Base-by-base conservation (phyloP, 2,329 filamentous ascomycete species). In the Colletotrichum paranaense region DNA sequence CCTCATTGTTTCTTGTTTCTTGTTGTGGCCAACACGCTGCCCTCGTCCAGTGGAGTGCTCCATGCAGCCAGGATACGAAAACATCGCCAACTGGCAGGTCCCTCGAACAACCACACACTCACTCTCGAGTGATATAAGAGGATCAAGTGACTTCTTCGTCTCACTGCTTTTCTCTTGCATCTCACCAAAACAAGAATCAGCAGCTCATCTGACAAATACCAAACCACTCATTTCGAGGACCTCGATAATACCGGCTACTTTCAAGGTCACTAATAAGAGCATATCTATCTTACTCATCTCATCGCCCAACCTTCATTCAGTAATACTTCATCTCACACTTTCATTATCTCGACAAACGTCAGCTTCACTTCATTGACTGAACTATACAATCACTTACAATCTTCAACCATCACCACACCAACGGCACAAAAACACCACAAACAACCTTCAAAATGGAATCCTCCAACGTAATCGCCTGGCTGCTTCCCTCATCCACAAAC, bases 381-480 rank as follows among this genome's bases (percentile, higher is more conserved):
- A 46, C 7, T 46, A 46, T 16, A 38, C 62, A 53, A 22, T 22
- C 22, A 22, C 42, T 46, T 12, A 63, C 5, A n/a, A 52, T 11
- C 19, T 16, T 52, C 35, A 8, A 8, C 49, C 24, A 24, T 53
- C 22, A 28, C 22, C 5, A 42, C 11, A 42, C 0, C 16, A 7
- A 42, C 14, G 28, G 28, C 28, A 42, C 32, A 30, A 42, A 24
- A 70, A 8, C 32, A 56, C 38, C 9, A 30, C 58, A 68, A 42
- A 19, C 16, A 42, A 42, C 16, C 16, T 12, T 14, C n/a, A 24
- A 56, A 28, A 30, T 74, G 72, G 68, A 74, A 32, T 57, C 62
- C 30, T 32, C 69, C 55, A 75, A 68, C 74, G 66, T 72, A 56
- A 75, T 75, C 62, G 74, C 73, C 28, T 75, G 74, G 74, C 63